Base-by-base conservation (phyloP, 306 rosid species). In the Myrica gale region DNA sequence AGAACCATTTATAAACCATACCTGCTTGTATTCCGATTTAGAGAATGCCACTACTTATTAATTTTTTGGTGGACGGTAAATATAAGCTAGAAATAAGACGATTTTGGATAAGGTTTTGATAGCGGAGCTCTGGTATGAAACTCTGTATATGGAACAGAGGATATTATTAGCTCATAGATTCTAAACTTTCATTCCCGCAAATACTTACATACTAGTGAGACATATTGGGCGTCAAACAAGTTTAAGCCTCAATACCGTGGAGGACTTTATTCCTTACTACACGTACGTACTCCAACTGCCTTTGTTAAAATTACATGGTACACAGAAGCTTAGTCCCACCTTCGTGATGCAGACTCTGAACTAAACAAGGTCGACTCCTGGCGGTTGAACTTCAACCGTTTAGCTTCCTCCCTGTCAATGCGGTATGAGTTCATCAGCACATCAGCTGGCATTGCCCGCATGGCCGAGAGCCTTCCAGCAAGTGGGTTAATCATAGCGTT, bases 381-480 rank as follows among this genome's bases (percentile, higher is more conserved):
- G 37, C 81, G 63, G 48, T 56, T 78, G 23, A n/a, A 66, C 63
- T 82, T 82, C 54, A 82, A 71, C 57, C 32, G 20, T 62, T 23
- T 69, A 3, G 79, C 85, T 68, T 82, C 79, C 56, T 82, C 76
- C 55, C 9, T 32, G 17, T 68, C 50, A 5, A 82, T 42, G 26
- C 58, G 9, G 74, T 77, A 77, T 1, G 71, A 11, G 54, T 73
- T 51, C 6, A 55, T 37, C 55, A 82, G 37, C 41, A 77, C 76
- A 26, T 72, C 71, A 41, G 55, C 50, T 7, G 85, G 85, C 26
- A 82, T 7, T 39, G 69, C 9, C 48, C 78, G 74, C 57, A 82
- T 72, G 17, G 71, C 45, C 12, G 82, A 82, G 2, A 51, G 67
- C 41, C 71, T 53, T 17, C 85, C 85, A 0, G 82, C 85, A 37